Evolutionary conservation across 1,284 basidiomycete genomes (phyloP).

Genomic region (Malassezia vespertilionis): DNA sequence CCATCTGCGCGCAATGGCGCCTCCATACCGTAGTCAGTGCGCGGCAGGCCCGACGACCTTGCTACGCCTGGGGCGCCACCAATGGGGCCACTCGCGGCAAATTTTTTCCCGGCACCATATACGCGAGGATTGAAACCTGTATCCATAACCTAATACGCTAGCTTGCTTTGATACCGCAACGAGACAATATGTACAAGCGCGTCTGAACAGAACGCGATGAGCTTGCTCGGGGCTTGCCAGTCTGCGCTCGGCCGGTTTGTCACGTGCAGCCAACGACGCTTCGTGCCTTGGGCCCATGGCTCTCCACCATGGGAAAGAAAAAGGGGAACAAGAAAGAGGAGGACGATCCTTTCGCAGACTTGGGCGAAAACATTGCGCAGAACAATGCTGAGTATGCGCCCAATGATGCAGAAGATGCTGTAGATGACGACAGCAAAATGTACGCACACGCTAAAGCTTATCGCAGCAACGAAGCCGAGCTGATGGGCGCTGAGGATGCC

Average conservation of each 20-base stretch:
- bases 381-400: constrained; percentile 19
- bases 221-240: not conserved
- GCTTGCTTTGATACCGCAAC: too few relatives aligned
- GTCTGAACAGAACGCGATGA: not conserved
- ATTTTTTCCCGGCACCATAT: constrained; percentile 7
- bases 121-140: constrained; percentile 7
- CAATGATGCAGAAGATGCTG: constrained; percentile 5
- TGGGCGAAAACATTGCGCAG: constrained; percentile 29
- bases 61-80: too few relatives aligned
- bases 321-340: constrained; percentile 38
- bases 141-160: too few relatives aligned
- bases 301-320: constrained; percentile 35
- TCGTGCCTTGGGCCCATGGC: not conserved
- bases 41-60: too few relatives aligned
- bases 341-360: constrained; percentile 38
- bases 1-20: not conserved
- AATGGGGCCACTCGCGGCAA: not conserved
- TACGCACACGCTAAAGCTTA: not conserved
- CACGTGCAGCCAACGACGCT: not conserved
- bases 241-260: too few relatives aligned
- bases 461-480: constrained; percentile 19
- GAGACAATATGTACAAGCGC: too few relatives aligned
- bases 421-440: not conserved
- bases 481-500: constrained; percentile 19
- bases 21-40: not conserved